Base-by-base conservation (phyloP, 2,329 filamentous ascomycete species). In the Harringtonia lauricola region DNA sequence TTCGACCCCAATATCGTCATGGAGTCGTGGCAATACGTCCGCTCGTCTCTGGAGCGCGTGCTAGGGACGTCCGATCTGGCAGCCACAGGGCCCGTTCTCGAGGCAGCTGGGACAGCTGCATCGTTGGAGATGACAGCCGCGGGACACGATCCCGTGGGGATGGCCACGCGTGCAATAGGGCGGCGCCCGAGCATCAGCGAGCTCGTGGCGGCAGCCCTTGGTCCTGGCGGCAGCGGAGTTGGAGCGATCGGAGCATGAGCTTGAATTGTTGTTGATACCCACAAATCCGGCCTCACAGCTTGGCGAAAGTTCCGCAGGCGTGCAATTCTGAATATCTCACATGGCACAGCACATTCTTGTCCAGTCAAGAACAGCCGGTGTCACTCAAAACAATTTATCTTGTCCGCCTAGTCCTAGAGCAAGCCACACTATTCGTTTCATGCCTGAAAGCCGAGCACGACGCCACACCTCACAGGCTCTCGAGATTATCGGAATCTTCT, bases 171-270 rank as follows among this genome's bases (percentile, higher is more conserved):
- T 45, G 66, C 65, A 13, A 60, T 68, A 41, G 67, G 66, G 7
- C 59, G 64, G 40, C 62, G 61, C 35, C 52, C 72, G 14, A 68
- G 64, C 47, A 49, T 72, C 33, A 63, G 61, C 29, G 67, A 72
- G 46, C 56, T 73, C 21, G 41, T 50, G 22, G 48, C 43, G 18
- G 46, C 41, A 28, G 48, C 45, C 17, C 44, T 46, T 15, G 44
- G 45, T 6, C 34, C 31, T 26, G 24, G 24, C 24, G 24, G 24
- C 7, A 26, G 24, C 24, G 24, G 24, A 6, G 10, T 26, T 10
- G 24, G 24, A 10, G 10, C 24, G 6, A 10, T 31, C 15, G 30
- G 30, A 13, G 5, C 5, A n/a, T 31, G 30, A 14, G 12, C 8
- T 5, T 31, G 12, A 14, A n/a, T 8, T 31, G 30, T 14, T 14